Conservation (phyloP, 225 moss, liverwort and hornwort species). For the Ulota crispa region DNA sequence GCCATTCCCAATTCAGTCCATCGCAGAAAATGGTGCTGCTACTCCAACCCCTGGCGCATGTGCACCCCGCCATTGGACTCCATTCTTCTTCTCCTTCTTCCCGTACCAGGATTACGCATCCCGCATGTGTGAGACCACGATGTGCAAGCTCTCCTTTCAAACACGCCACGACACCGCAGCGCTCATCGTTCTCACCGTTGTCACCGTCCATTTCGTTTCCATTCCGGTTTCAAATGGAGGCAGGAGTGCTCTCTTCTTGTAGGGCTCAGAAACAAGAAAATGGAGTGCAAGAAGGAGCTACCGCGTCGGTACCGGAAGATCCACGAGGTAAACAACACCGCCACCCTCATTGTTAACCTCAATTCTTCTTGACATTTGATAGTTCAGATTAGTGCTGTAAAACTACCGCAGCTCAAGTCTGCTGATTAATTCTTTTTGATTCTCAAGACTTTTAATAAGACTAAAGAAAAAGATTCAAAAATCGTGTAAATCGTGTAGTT, state of each 20-base stretch:
- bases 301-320: neutral
- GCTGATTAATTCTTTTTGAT: too few species aligned
- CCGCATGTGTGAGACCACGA: neutral
- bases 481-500: neutral
- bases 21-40: neutral
- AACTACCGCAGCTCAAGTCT: too few species aligned
- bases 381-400: too few species aligned
- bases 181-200: neutral
- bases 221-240: neutral
- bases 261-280: conserved; percentile 34
- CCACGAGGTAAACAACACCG: conserved; percentile 15
- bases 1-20: neutral
- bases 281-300: conserved; percentile 4
- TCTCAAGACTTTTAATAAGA: too few species aligned
- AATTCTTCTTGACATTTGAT: too few species aligned
- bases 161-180: neutral
- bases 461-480: too few species aligned
- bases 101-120: neutral
- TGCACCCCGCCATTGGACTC: neutral
- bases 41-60: neutral
- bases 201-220: neutral
- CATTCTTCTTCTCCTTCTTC: neutral
- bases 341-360: neutral
- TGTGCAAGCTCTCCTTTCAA: neutral
- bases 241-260: conserved; percentile 11